Conservation (phyloP, 1,284 basidiomycete species). For the Ganoderma lingzhi region DNA sequence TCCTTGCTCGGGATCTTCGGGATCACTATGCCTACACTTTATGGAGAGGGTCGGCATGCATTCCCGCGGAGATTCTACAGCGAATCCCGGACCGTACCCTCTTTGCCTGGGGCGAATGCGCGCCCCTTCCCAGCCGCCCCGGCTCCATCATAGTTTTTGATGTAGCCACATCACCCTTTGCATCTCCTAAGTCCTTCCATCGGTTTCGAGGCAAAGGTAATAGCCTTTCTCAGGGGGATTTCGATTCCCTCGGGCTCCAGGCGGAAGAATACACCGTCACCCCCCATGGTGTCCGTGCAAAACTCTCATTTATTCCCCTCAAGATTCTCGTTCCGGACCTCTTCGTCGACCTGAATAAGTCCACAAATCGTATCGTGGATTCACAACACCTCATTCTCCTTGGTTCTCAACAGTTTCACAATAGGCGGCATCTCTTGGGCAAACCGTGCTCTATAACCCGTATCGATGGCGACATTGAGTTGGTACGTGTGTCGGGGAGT, state of each 20-base stretch:
- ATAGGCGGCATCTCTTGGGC: too few species aligned
- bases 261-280: not conserved
- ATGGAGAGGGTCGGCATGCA: constrained; percentile 8
- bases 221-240: too few species aligned
- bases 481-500: too few species aligned
- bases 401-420: too few species aligned
- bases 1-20: constrained; percentile 11
- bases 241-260: not conserved
- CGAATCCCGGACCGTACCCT: not conserved
- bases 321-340: not conserved
- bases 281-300: not conserved
- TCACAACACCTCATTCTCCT: not conserved
- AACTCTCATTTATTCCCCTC: not conserved
- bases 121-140: not conserved
- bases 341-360: too few species aligned
- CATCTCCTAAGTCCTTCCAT: not conserved
- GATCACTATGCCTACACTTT: constrained; percentile 9
- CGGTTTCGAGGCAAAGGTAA: too few species aligned
- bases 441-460: not conserved
- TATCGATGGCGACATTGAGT: not conserved
- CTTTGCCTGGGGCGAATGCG: not conserved
- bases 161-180: not conserved
- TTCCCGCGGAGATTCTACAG: constrained; percentile 11
- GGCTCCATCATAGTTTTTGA: not conserved
- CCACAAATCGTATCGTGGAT: too few species aligned